phyloP scores from a whole-genome alignment of 768 basidiomycete species.

The Leccinum arenicola region DNA sequence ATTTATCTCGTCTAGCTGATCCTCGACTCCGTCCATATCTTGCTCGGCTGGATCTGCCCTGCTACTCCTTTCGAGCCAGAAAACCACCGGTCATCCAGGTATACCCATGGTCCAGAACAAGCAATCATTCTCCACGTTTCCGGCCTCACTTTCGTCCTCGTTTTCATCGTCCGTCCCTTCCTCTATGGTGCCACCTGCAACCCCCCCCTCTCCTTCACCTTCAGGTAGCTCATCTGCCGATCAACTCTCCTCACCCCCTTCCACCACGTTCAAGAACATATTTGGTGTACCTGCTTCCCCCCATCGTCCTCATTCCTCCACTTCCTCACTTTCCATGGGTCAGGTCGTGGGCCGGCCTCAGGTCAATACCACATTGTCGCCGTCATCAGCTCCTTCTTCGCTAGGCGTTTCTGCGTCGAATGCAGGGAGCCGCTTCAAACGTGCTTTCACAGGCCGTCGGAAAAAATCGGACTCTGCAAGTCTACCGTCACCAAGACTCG shows the following conservation, averaged over 20 bases:
- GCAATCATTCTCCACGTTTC: constrained; percentile 39
- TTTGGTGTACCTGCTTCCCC: constrained; percentile 26
- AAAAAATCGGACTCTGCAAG: constrained; percentile 28
- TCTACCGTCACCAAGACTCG: constrained; percentile 21
- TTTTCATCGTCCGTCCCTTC: constrained; percentile 43
- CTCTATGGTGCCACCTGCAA: constrained; percentile 39
- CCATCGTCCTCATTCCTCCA: constrained; percentile 24
- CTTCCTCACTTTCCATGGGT: constrained; percentile 31
- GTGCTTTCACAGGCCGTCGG: constrained; percentile 32
- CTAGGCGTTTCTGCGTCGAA: constrained; percentile 18
- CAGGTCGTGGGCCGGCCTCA: constrained; percentile 36
- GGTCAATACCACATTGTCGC: constrained; percentile 19
- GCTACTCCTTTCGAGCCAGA: constrained; percentile 13
- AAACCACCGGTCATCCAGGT: constrained; percentile 20
- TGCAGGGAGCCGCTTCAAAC: constrained; percentile 29
- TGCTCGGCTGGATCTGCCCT: constrained; percentile 21
- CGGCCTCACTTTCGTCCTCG: constrained; percentile 42
- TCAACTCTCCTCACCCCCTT: constrained; percentile 37
- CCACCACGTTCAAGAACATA: constrained; percentile 35
- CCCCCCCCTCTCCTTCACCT: constrained; percentile 36
- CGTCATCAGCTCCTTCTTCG: constrained; percentile 28
- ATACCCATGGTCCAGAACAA: constrained; percentile 33
- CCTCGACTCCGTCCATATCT: constrained; percentile 27
- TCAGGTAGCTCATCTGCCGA: constrained; percentile 44
- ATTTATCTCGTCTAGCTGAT: constrained; percentile 29